Base-by-base conservation (phyloP, 192 early-diverging fungal genomes). In the Backusella luteola region DNA sequence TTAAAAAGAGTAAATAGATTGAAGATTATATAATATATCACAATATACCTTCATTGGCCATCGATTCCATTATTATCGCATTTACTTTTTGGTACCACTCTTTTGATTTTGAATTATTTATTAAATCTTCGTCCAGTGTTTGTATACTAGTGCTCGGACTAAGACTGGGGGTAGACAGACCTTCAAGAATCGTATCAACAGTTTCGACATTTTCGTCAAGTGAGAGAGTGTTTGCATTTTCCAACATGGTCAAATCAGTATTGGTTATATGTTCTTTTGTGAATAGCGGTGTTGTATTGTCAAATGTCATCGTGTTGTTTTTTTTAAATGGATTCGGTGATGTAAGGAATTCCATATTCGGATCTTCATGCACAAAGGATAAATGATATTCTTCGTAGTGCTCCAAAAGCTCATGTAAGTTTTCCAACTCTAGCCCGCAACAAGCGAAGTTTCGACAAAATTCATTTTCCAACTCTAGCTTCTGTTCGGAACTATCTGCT, bases 331-430 rank as follows among this genome's bases (percentile, higher is more conserved):
- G 21, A 56, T 56, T 21, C 8, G 19, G n/a, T 56, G 53, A 21
- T 34, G 34, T 34, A 56, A 23, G n/a, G 21, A 8, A 26, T 21
- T 56, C 53, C 8, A 56, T 56, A 56, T 56, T 21, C n/a, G 19
- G 53, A 56, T 56, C 19, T 21, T 56, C 53, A 56, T 56, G 53
- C 23, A 21, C 53, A 56, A 56, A 56, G 14, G 6, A 14, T 34
- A 94, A 94, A 76, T 98, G 96, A 78, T 87, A 88, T 76, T 97
- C 96, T 83, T 98, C 96, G 79, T 94, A 96, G 83, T 98, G 96
- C 81, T 96, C 93, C 49, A 98, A 84, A 66, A 98, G 92, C 71
- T 94, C 94, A 84, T 98, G 96, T 77, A 98, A 83, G 81, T 95
- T 93, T 71, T 86, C 89, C 49, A 98, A 88, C 56, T 90, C 84